Evolutionary conservation across 2,329 filamentous ascomycete species (phyloP).

Genomic region (Endothia cerciana): DNA sequence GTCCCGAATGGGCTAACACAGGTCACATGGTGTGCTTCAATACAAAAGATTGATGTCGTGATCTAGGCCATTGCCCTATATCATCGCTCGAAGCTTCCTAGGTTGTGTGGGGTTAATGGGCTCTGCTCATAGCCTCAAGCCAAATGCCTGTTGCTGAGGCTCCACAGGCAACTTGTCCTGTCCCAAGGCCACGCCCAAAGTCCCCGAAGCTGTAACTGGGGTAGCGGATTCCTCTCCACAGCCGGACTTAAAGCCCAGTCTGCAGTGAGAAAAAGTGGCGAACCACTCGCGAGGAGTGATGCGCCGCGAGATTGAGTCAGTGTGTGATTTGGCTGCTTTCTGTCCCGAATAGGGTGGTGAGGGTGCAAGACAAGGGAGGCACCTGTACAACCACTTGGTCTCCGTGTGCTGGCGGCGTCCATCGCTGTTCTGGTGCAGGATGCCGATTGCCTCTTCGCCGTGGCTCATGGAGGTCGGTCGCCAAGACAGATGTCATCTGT

Average conservation of each 20-base stretch:
- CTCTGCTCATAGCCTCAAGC: no score
- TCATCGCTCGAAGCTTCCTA: no score
- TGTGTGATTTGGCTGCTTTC: conserved; percentile 12
- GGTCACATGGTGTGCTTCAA: no score
- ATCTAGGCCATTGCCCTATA: no score
- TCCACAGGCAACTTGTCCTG: neutral
- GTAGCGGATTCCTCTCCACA: conserved; percentile 52
- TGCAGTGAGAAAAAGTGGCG: conserved; percentile 57
- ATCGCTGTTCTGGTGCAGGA: neutral
- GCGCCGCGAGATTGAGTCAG: conserved; percentile 14
- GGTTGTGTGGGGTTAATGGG: no score
- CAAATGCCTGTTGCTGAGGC: neutral
- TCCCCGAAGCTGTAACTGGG: neutral
- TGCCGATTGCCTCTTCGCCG: neutral
- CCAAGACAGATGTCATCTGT: neutral
- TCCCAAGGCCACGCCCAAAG: neutral
- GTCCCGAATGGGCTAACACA: no score
- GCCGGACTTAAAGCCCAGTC: conserved; percentile 48
- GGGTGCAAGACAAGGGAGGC: neutral
- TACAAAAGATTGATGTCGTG: no score
- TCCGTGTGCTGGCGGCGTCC: neutral
- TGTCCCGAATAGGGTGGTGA: neutral
- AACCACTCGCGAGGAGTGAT: conserved; percentile 18
- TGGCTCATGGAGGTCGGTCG: neutral
- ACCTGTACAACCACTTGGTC: neutral